Base-by-base conservation (phyloP, 1,284 basidiomycete species). In the Waitea zeae region DNA sequence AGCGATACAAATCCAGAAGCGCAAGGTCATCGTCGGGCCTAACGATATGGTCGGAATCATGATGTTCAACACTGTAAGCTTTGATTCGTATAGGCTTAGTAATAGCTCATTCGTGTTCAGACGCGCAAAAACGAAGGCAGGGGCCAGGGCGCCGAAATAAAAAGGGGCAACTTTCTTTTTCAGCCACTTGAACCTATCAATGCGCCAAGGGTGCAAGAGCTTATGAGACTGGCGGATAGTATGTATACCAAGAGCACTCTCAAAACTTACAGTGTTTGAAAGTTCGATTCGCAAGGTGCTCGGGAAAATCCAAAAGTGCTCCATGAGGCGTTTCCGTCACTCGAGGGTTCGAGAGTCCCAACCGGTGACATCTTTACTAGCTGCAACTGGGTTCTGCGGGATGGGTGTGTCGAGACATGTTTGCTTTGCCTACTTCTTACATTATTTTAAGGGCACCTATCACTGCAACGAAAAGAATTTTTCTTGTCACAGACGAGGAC, bases 401-500 rank as follows among this genome's bases (percentile, higher is more conserved):
- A 89, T 47, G 76, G 79, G 89, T 90, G 41, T 46, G 65, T 52
- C 31, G 13, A 30, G 9, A 12, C 17, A 22, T 3, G 15, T 14
- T 20, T 20, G 12, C 19, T 17, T 14, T 9, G 24, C 31, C 36
- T n/a, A 28, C 29, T 17, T 12, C 29, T 9, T 14, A 30, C 29
- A n/a, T 26, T 7, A 7, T 26, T 26, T 7, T 24, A 42, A 89
- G 87, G 12, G 86, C 69, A 36, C 83, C 74, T 3, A 89, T 86
- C 46, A 80, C 77, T 0, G 87, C 88, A 1, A 76, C 79, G 20
- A 92, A 93, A 49, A 76, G 92, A 6, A 70, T 97, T 1, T 96
- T 97, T 49, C 63, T 90, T 34, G 81, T 98, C 33, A 97, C 93
- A 0, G 81, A 97, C 49, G 75, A 90, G 42, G 93, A 96, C 48